Base-by-base conservation (phyloP, 169 alveolate species). In the Plasmodium knowlesi region DNA sequence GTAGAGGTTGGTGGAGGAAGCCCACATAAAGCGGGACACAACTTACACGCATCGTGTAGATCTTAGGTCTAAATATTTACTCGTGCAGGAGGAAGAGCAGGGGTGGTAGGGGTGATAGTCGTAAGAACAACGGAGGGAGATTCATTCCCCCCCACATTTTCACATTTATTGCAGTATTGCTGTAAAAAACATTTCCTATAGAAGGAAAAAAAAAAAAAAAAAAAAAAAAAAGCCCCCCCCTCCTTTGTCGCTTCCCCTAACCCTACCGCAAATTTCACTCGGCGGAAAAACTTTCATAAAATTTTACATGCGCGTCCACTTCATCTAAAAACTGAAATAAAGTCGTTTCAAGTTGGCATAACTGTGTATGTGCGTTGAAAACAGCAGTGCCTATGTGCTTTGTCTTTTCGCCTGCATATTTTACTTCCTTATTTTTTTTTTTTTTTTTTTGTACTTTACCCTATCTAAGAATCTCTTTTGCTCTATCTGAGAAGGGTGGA, bases 401-500 rank as follows among this genome's bases (percentile, higher is more conserved):
- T 19, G 19, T 61, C 19, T 28, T 8, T 28, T 57, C 5, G 73
- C 3, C n/a, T 0, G 73, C 46, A 28, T 25, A 14, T 25, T 50
- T 28, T 19, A 57, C 28, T 32, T 14, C 16, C 41, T 37, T 19
- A n/a, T 61, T 10, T 61, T 61, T 10, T 32, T 16, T 6, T 3
- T 19, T 80, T 39, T 5, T n/a, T 10, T 46, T 83, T 83, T 39
- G 14, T 14, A 9, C 6, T 2, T 46, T 67, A 83, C 92, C 32
- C 73, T 83, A 67, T 83, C 74, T 83, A 83, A 37, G 71, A 83
- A 83, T 37, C 22, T 67, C 43, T 83, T 83, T 28, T 83, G 92
- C 8, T 83, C 92, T 39, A 83, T 83, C 92, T 83, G 73, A 61
- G 67, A 83, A 67, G 67, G 34, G 73, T 22, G 46, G 5, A 5